Base-by-base conservation (phyloP, 2,329 filamentous ascomycete genomes). In the Coniochaeta sp. region DNA sequence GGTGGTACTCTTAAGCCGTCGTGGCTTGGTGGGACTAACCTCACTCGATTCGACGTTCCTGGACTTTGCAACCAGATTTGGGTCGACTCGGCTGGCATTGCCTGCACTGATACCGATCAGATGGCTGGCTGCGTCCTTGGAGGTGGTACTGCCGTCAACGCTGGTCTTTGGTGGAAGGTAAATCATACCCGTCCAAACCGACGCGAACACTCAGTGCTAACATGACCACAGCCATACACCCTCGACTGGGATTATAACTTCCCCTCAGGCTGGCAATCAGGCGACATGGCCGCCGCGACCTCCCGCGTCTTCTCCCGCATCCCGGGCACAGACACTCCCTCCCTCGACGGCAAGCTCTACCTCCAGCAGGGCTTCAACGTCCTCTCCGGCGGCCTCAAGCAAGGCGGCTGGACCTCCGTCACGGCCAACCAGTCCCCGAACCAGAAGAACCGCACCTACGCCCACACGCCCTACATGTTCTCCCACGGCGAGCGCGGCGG, bases 1-100 rank as follows among this genome's bases (percentile, higher is more conserved):
- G 79, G 80, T 35, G 82, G 82, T 3, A 77, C 68, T 26, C 72
- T 82, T 64, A 74, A 73, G 52, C 79, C 81, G 1, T 67, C 65
- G 2, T 86, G 83, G 83, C 71, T 79, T 10, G 65, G 73, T 42
- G 77, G 74, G 18, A 78, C 77, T 26, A 76, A 79, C 46, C 59
- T 86, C 30, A 84, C 82, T 16, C 79, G 82, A 49, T 85, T 85
- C 60, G 82, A 86, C 61, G 75, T 85, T 12, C 82, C 82, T 2
- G 82, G 82, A 56, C 75, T 85, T 51, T 84, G 81, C 67, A 86
- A 86, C 61, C 71, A 85, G 67, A 85, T 86, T 59, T 84, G 81
- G 80, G 67, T 71, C 9, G 75, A 83, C 60, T 80, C 78, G 18
- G 71, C 69, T 8, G 79, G 79, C 27, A 80, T 85, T 60, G 77